Evolutionary conservation across 1,284 basidiomycete species (phyloP).

Genomic region (Ustilago lituana): DNA sequence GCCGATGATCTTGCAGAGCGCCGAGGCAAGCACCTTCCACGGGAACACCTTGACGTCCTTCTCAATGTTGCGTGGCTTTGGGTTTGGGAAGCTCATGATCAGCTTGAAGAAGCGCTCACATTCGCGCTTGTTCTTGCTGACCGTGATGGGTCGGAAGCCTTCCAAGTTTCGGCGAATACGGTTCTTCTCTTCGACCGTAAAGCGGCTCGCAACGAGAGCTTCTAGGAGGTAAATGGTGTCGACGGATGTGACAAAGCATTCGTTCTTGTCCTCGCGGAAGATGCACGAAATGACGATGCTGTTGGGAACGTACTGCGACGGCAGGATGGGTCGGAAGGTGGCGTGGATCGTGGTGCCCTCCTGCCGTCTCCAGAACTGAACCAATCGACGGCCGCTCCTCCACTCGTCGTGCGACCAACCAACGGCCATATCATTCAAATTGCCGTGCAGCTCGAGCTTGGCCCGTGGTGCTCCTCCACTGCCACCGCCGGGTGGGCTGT

Average conservation of each 20-base stretch:
- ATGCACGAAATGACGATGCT: slow-evolving; percentile 81
- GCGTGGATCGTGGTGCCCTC: slow-evolving; percentile 70
- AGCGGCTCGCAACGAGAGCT: slow-evolving; percentile 81
- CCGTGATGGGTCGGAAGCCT: slow-evolving; percentile 87
- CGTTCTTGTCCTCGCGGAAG: slow-evolving; percentile 79
- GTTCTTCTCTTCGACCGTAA: slow-evolving; percentile 95
- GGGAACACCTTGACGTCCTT: slow-evolving; percentile 97
- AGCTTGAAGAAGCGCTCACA: slow-evolving; percentile 87
- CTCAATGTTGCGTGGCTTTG: slow-evolving; percentile 94
- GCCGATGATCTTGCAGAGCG: slow-evolving; percentile 88
- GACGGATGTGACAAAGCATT: slow-evolving; percentile 88
- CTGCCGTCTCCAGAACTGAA: slow-evolving; percentile 72
- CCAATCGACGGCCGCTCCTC: slow-evolving; percentile 69
- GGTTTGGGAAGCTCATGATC: slow-evolving; percentile 94
- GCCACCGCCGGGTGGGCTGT: slow-evolving; percentile 41
- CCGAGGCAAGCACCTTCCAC: slow-evolving; percentile 83
- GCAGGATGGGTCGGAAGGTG: slow-evolving; percentile 69
- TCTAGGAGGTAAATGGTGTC: slow-evolving; percentile 94
- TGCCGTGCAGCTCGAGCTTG: slow-evolving; percentile 68
- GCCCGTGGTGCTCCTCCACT: slow-evolving; percentile 48
- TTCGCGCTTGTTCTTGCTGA: slow-evolving; percentile 82
- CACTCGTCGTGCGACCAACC: slow-evolving; percentile 72
- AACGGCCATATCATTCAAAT: slow-evolving; percentile 71
- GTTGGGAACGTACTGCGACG: slow-evolving; percentile 68
- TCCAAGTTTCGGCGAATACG: slow-evolving; percentile 92